Evolutionary conservation across 2,329 filamentous ascomycete species (phyloP), one percentile per base, ranked within the genome.

Genomic region (Plectosphaerella cucumerina): DNA sequence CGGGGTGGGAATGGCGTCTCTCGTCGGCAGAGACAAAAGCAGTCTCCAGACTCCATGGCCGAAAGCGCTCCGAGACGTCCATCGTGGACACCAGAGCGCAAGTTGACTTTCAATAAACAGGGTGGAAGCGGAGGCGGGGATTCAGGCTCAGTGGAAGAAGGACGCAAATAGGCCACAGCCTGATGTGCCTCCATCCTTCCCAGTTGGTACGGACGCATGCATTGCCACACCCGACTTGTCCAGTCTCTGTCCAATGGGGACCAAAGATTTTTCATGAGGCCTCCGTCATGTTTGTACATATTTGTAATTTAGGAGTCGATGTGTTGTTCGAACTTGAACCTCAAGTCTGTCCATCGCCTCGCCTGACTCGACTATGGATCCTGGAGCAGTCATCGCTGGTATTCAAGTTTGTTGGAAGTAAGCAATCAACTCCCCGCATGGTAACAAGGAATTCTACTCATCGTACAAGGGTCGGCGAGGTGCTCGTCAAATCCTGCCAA

Each of bases 11-110:
- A 37, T 37, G 37, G 11, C 53, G 22, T 6, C 42, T 47, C 46
- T 53, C 44, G 56, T 55, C 59, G 21, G 34, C 48, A 42, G 57
- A 58, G 15, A 44, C 42, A 39, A 54, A 52, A 8, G 12, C 18
- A 2, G 52, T 56, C 15, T 49, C 50, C 17, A 56, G 50, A 18
- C 49, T 46, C 22, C 43, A 54, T 42, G 23, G 18, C 23, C 34
- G 23, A n/a, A 46, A 18, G n/a, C 20, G 33, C 10, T 33, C 34
- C 14, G 44, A 35, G 31, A 37, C 34, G n/a, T 14, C 34, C 34
- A 37, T 37, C 23, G 23, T 10, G 23, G 5, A 10, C 23, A 10
- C 10, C 23, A 10, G 23, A 5, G 10, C 5, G 23, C 23, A 26
- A 10, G 23, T 26, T 26, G 23, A 26, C 10, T 5, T 26, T 26